phyloP scores from a whole-genome alignment of 768 basidiomycete species.

The Lepiota venenata region DNA sequence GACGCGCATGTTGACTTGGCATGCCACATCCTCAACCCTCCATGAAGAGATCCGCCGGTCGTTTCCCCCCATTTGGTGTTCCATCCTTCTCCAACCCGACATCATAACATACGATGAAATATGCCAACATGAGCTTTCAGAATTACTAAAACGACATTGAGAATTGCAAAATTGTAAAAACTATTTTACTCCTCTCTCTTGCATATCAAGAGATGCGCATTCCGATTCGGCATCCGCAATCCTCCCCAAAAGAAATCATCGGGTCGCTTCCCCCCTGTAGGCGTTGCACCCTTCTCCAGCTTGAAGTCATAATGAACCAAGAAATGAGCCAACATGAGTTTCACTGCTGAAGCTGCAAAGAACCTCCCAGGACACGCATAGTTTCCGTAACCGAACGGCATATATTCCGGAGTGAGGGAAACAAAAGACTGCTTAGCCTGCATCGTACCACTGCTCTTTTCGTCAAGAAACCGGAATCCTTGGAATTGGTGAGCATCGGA shows the following conservation, averaged over 20 bases:
- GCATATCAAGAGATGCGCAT: conserved; percentile 10
- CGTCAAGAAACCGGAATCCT: conserved; percentile 35
- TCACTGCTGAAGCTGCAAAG: conserved; percentile 13
- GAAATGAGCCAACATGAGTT: conserved; percentile 12
- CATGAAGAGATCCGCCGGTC: conserved; percentile 11
- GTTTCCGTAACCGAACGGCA: conserved; percentile 34
- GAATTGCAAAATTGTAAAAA: too few relatives aligned
- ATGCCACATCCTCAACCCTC: neutral
- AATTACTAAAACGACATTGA: too few relatives aligned
- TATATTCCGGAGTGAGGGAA: conserved; percentile 23
- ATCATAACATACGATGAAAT: too few relatives aligned
- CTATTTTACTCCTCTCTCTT: neutral
- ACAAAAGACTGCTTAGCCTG: conserved; percentile 19
- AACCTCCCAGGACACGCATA: conserved; percentile 26
- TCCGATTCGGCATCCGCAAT: conserved; percentile 10
- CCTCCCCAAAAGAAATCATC: conserved; percentile 10
- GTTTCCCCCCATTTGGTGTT: conserved; percentile 3
- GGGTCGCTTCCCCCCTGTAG: conserved; percentile 1
- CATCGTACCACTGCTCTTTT: conserved; percentile 17
- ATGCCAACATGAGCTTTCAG: too few relatives aligned
- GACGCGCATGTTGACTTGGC: conserved; percentile 10
- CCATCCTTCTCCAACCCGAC: too few relatives aligned
- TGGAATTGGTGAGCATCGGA: conserved; percentile 34
- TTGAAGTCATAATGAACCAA: conserved; percentile 14
- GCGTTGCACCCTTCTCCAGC: conserved; percentile 2